Conservation (phyloP, 1,284 basidiomycete genomes). For the Melanopsichium pennsylvanicum region DNA sequence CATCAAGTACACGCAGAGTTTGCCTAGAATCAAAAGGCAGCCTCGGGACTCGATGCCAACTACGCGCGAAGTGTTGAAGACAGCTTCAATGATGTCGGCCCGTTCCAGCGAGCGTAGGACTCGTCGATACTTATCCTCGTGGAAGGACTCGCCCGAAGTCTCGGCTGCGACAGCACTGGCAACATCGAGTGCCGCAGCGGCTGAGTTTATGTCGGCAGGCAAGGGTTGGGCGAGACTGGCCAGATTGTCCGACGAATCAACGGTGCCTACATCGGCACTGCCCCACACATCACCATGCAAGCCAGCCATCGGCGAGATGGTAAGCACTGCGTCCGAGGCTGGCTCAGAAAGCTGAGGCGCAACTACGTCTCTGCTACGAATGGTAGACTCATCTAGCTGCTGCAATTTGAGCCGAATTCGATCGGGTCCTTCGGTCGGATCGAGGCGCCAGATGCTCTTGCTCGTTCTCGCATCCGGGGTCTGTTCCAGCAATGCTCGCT, state of each 20-base stretch:
- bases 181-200: background rate
- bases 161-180: slow-evolving; percentile 4
- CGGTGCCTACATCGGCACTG: slow-evolving; percentile 29
- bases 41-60: slow-evolving; percentile 70
- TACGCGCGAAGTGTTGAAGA: slow-evolving; percentile 67
- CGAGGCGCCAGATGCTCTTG: slow-evolving; percentile 50
- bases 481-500: slow-evolving; percentile 33
- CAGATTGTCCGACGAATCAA: background rate
- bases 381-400: slow-evolving; percentile 28
- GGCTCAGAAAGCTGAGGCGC: slow-evolving; percentile 29
- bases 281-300: slow-evolving; percentile 31
- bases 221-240: background rate
- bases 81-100: slow-evolving; percentile 90
- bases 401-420: slow-evolving; percentile 59
- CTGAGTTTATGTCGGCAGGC: background rate
- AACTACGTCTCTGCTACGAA: slow-evolving; percentile 12
- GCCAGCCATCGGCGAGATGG: slow-evolving; percentile 1
- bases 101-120: slow-evolving; percentile 74
- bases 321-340: background rate
- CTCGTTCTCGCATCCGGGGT: background rate
- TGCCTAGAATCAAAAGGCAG: slow-evolving; percentile 84
- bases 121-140: slow-evolving; percentile 73
- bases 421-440: slow-evolving; percentile 62
- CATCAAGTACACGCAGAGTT: slow-evolving; percentile 84
- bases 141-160: slow-evolving; percentile 15